Percentiles rank a stretch among this genome's conserved stretches.
These are phyloP conservation scores for Tolypocladium tundrense DNA, from an alignment of 2,329 filamentous ascomycete species.

Conservation along the genomic window DNA sequence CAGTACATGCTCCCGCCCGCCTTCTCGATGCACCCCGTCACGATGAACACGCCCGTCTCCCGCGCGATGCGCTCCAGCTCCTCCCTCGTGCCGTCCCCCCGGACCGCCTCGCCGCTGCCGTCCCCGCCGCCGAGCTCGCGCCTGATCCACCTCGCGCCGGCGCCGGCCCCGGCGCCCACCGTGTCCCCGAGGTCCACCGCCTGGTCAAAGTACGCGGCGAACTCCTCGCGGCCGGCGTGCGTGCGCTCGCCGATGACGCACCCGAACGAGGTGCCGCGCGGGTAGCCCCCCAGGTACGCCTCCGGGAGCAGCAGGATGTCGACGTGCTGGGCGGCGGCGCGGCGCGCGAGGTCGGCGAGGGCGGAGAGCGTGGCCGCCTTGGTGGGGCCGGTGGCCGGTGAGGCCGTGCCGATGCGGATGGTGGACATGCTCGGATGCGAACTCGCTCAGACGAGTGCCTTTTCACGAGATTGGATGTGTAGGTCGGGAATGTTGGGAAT, in stretches of 20 bases:
- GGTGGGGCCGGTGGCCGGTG: conserved; percentile 40
- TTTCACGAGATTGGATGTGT: too few relatives aligned
- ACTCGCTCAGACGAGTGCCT: background rate
- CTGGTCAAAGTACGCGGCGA: conserved; percentile 64
- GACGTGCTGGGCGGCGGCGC: conserved; percentile 45
- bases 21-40: conserved; percentile 70
- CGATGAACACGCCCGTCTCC: conserved; percentile 72
- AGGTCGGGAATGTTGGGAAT: background rate
- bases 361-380: conserved; percentile 52
- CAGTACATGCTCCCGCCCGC: conserved; percentile 80
- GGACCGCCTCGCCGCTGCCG: conserved; percentile 14
- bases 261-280: conserved; percentile 70
- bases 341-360: conserved; percentile 50
- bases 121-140: conserved; percentile 33
- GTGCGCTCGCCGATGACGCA: conserved; percentile 61
- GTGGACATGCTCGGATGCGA: conserved; percentile 11
- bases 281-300: conserved; percentile 86
- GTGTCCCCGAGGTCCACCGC: conserved; percentile 82
- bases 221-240: conserved; percentile 67
- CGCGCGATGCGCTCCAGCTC: conserved; percentile 64
- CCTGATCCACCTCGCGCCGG: conserved; percentile 61
- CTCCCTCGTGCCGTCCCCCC: conserved; percentile 60
- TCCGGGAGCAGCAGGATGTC: conserved; percentile 83
- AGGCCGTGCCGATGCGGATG: conserved; percentile 46
- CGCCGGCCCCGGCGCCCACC: conserved; percentile 50